phyloP scores from a whole-genome alignment of 768 basidiomycete species.

The Leccinum uliginosum region DNA sequence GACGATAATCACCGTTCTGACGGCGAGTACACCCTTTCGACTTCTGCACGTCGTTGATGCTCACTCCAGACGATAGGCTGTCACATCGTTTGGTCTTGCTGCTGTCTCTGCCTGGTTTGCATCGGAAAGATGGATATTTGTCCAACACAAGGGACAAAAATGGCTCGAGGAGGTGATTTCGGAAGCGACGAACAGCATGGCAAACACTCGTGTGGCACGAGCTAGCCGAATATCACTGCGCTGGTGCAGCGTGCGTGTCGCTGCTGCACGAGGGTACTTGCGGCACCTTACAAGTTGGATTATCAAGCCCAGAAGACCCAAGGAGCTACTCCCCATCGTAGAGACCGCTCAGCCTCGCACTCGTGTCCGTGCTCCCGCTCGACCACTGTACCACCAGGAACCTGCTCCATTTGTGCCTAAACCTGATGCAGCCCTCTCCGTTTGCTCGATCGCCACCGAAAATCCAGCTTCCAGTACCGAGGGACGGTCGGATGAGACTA shows the following conservation, averaged over 20 bases:
- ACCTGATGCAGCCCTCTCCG: constrained; percentile 23
- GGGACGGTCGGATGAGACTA: constrained; percentile 26
- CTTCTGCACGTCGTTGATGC: neutral
- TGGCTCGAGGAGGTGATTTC: constrained; percentile 46
- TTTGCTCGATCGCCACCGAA: constrained; percentile 24
- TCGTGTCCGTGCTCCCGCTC: constrained; percentile 9
- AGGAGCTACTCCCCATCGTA: constrained; percentile 21
- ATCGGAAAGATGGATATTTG: constrained; percentile 47
- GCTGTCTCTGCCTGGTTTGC: constrained; percentile 54
- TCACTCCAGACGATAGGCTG: constrained; percentile 22
- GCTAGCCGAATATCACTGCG: constrained; percentile 20
- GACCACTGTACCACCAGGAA: constrained; percentile 20
- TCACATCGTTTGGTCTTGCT: constrained; percentile 40
- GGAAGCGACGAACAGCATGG: constrained; percentile 25
- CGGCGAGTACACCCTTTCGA: constrained; percentile 29
- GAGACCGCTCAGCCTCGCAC: constrained; percentile 19
- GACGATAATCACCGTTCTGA: constrained; percentile 72
- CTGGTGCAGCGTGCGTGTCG: constrained; percentile 23
- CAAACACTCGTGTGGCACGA: constrained; percentile 25
- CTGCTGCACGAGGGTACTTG: constrained; percentile 18
- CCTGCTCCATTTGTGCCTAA: constrained; percentile 14
- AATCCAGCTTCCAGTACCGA: constrained; percentile 26
- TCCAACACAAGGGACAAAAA: constrained; percentile 44
- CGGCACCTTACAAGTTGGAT: constrained; percentile 24
- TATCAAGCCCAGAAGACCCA: constrained; percentile 19